Base-by-base conservation (phyloP, 805 yeast species). In the Sugiyamaella qingdaonensis region DNA sequence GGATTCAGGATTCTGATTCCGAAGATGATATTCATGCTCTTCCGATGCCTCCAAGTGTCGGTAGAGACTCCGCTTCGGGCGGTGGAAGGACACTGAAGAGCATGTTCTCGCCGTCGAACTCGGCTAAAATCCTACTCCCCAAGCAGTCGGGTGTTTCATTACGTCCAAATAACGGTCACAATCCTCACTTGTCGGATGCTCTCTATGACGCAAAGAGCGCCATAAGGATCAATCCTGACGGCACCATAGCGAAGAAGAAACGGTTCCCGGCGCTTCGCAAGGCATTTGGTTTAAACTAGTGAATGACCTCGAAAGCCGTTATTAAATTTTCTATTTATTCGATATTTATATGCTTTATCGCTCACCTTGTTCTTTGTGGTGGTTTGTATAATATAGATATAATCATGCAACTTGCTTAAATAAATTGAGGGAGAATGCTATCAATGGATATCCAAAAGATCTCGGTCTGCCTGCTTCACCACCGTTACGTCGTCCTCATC, bases 1-100 rank as follows among this genome's bases (percentile, higher is more conserved):
- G 71, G 9, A 56, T 67, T 42, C 66, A 65, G 19, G 71, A 67
- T 48, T 59, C 65, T 4, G 71, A 67, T 50, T 58, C 66, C 10
- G 71, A 67, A 7, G 67, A 64, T 35, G 70, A 66, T 10, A 48
- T 27, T 14, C 52, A 16, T 21, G n/a, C 19, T 35, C 43, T 49
- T 8, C 36, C 43, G 9, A 10, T 33, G 34, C 37, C 52, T 33
- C 46, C 32, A 2, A 11, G 47, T 19, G 33, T 41, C 19, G 27
- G 37, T 32, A 10, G 24, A n/a, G 37, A 31, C 19, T 2, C 47
- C 14, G 48, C 18, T 42, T 24, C 19, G 13, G 32, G 48, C 47
- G 36, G 47, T 24, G 43, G 52, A 33, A 35, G 56, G 27, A 47
- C 54, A 18, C 44, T 65, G 13, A 58, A 58, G 37, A 54, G 56